Conservation (phyloP, 2,329 filamentous ascomycete species). For the Xylaria digitata region DNA sequence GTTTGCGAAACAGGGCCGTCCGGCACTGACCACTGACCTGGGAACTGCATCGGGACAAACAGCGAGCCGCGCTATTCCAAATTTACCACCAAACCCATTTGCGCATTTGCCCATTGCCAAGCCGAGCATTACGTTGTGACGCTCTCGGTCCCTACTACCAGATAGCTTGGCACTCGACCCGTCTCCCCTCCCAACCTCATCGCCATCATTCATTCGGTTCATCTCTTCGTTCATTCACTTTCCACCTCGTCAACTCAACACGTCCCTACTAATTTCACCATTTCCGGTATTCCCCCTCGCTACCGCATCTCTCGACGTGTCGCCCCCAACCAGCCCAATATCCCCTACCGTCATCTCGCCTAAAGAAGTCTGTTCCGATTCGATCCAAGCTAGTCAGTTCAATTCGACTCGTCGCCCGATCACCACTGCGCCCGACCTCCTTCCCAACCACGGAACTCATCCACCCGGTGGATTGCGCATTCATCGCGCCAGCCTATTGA, state of each 20-base stretch:
- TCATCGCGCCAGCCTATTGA: slow-evolving; percentile 28
- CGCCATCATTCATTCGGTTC: slow-evolving; percentile 26
- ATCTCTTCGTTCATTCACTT: slow-evolving; percentile 24
- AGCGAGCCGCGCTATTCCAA: slow-evolving; percentile 37
- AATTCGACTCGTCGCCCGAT: slow-evolving; percentile 26
- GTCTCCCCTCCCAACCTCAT: slow-evolving; percentile 41
- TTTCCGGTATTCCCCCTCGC: slow-evolving; percentile 1
- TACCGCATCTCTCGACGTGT: slow-evolving; percentile 4
- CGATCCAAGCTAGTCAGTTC: slow-evolving; percentile 11
- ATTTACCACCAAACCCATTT: slow-evolving; percentile 22
- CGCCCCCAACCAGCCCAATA: slow-evolving; percentile 9
- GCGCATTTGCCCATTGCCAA: slow-evolving; percentile 26
- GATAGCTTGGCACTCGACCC: slow-evolving; percentile 32
- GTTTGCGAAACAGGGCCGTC: no score
- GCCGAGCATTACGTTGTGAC: slow-evolving; percentile 39
- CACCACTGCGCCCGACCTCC: slow-evolving; percentile 30
- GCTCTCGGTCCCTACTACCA: slow-evolving; percentile 22
- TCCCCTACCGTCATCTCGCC: neutral
- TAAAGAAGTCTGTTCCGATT: slow-evolving; percentile 14
- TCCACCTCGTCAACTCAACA: slow-evolving; percentile 10
- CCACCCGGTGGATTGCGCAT: slow-evolving; percentile 35
- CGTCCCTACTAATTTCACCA: neutral
- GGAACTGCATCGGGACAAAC: slow-evolving; percentile 1
- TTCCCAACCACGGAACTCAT: slow-evolving; percentile 23
- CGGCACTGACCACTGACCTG: no score